A percentile compares a stretch with the other conserved stretches of the same genome.
Evolutionary conservation across 441 rosid genomes (phyloP).

Genomic region (Hura crepitans): DNA sequence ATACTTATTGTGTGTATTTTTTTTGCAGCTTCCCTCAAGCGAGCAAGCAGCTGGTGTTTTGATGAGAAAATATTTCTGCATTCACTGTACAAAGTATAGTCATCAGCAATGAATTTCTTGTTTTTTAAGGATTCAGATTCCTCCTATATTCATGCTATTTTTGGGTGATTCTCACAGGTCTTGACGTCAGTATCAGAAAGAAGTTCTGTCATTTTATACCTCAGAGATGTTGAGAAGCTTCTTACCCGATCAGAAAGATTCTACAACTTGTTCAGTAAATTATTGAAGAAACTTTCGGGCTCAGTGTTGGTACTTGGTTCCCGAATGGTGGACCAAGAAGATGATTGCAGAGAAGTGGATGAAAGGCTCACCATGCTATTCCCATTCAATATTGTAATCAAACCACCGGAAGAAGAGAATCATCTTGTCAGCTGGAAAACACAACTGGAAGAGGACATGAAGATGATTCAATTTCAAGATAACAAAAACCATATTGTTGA

Average conservation of each 20-base stretch:
- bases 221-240: slow-evolving; percentile 72
- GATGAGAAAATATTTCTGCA: slow-evolving; percentile 71
- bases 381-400: slow-evolving; percentile 75
- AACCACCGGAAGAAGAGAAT: slow-evolving; percentile 81
- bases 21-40: slow-evolving; percentile 49
- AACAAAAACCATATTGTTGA: slow-evolving; percentile 90
- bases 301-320: slow-evolving; percentile 81
- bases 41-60: slow-evolving; percentile 64
- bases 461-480: slow-evolving; percentile 73
- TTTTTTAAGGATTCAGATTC: slow-evolving; percentile 1
- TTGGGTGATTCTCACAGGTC: slow-evolving; percentile 42
- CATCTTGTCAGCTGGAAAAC: slow-evolving; percentile 78
- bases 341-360: slow-evolving; percentile 56
- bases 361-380: slow-evolving; percentile 60
- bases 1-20: slow-evolving; percentile 14
- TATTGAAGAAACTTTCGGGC: slow-evolving; percentile 68
- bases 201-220: slow-evolving; percentile 59
- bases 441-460: slow-evolving; percentile 86
- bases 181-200: slow-evolving; percentile 61
- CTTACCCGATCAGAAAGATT: slow-evolving; percentile 69
- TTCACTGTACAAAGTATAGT: slow-evolving; percentile 75
- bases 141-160: background rate
- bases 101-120: background rate
- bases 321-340: slow-evolving; percentile 58
- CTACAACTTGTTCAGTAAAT: slow-evolving; percentile 54